Evolutionary conservation across 306 rosid species (phyloP).

Genomic region (Cucumis melo): DNA sequence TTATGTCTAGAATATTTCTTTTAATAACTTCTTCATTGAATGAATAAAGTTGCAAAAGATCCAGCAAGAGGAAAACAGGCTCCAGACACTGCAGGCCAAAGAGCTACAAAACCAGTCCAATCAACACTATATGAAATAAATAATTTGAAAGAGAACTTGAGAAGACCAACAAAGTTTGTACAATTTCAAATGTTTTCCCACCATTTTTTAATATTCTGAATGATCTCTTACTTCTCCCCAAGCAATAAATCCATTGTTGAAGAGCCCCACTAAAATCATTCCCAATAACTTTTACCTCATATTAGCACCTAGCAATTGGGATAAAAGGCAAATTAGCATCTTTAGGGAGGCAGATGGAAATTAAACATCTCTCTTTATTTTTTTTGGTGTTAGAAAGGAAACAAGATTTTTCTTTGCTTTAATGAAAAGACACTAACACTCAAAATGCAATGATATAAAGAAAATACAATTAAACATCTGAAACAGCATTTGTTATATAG

Average conservation of each 20-base stretch:
- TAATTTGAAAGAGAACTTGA: neutral
- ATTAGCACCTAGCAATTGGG: too few relatives aligned
- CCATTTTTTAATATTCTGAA: neutral
- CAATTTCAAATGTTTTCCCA: neutral
- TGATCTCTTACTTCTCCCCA: neutral
- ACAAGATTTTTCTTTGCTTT: too few relatives aligned
- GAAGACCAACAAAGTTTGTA: neutral
- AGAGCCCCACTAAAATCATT: neutral
- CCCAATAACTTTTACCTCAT: neutral
- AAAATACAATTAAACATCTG: neutral
- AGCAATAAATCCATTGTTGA: neutral
- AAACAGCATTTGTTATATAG: neutral
- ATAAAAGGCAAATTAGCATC: neutral
- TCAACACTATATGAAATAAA: neutral
- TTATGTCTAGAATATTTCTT: neutral
- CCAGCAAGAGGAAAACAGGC: neutral
- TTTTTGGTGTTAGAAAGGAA: too few relatives aligned
- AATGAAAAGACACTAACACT: too few relatives aligned
- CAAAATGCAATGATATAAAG: too few relatives aligned
- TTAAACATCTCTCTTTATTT: neutral
- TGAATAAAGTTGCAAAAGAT: neutral
- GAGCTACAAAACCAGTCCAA: neutral
- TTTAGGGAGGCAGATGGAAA: neutral
- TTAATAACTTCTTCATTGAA: neutral
- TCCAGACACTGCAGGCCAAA: neutral